phyloP scores from a whole-genome alignment of 305 asterid genomes.

The Fraxinus sp. region DNA sequence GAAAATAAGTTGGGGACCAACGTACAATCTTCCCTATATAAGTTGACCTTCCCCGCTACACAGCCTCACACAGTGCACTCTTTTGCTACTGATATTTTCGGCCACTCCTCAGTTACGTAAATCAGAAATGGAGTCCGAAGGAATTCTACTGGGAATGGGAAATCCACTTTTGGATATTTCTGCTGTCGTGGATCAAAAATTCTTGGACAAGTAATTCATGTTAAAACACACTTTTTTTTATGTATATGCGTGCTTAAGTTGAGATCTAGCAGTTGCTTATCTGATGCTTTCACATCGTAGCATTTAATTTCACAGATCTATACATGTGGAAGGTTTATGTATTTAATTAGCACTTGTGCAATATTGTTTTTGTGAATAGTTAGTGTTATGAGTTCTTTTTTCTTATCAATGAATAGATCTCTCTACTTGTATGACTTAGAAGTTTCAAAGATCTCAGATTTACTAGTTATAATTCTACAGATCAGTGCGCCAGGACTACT shows the following conservation, averaged over 20 bases:
- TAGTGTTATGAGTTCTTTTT: background rate
- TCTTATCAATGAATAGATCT: background rate
- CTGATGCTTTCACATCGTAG: background rate
- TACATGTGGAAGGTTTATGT: conserved; percentile 12
- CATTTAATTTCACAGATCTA: conserved; percentile 31
- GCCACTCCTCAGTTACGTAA: background rate
- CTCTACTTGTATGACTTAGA: background rate
- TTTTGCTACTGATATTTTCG: background rate
- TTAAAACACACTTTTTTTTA: background rate
- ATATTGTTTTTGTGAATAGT: conserved; percentile 1
- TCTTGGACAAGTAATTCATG: conserved; percentile 62
- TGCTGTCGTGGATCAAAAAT: conserved; percentile 73
- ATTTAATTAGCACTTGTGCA: background rate
- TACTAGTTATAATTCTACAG: background rate
- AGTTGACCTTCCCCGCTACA: background rate
- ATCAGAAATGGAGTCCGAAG: conserved; percentile 55
- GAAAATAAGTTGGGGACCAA: background rate
- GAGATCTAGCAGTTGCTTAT: conserved; percentile 26
- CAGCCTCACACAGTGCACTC: background rate
- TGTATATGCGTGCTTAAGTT: conserved; percentile 16
- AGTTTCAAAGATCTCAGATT: conserved; percentile 35
- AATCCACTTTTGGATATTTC: conserved; percentile 87
- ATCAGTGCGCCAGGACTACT: background rate
- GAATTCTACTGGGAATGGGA: conserved; percentile 86
- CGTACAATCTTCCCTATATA: background rate